A percentile compares a stretch with the other conserved stretches of the same genome.
phyloP scores from a whole-genome alignment of 305 asterid genomes.

The Nicotiana rustica region DNA sequence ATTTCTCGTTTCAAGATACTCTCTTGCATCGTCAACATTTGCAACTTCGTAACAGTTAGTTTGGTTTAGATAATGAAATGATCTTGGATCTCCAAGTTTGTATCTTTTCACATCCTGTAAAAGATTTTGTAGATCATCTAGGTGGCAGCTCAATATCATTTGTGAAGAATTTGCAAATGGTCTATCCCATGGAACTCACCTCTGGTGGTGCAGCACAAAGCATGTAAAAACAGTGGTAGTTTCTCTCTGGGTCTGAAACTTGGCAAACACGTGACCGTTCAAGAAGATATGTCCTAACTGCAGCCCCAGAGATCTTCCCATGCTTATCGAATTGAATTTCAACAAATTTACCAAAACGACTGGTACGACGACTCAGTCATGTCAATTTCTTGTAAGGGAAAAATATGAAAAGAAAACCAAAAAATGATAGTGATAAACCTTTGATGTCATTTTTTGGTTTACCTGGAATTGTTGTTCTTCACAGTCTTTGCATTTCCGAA shows the following conservation, averaged over 20 bases:
- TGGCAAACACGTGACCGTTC: slow-evolving; percentile 99
- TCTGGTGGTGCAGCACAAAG: slow-evolving; percentile 95
- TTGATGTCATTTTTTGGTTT: slow-evolving; percentile 30
- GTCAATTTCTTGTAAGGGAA: slow-evolving; percentile 52
- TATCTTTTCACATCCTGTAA: slow-evolving; percentile 74
- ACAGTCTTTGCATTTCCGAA: slow-evolving; percentile 97
- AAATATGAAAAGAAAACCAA: slow-evolving; percentile 23
- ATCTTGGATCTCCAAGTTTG: slow-evolving; percentile 81
- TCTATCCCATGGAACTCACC: slow-evolving; percentile 56
- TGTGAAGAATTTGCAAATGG: slow-evolving; percentile 27
- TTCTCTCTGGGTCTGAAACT: slow-evolving; percentile 95
- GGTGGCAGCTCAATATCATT: slow-evolving; percentile 7
- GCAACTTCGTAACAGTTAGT: slow-evolving; percentile 82
- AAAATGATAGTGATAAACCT: neutral
- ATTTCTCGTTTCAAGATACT: slow-evolving; percentile 84
- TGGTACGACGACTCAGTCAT: slow-evolving; percentile 65
- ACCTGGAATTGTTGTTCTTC: slow-evolving; percentile 96
- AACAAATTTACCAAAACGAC: slow-evolving; percentile 98
- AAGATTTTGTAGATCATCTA: slow-evolving; percentile 30
- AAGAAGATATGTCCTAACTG: slow-evolving; percentile 91
- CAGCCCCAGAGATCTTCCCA: slow-evolving; percentile 97
- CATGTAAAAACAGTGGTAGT: slow-evolving; percentile 95
- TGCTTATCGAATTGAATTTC: slow-evolving; percentile 91
- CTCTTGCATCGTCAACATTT: slow-evolving; percentile 88
- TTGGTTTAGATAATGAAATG: slow-evolving; percentile 87